Conservation (phyloP, 257 asterid species). For the Datura wrightii region DNA sequence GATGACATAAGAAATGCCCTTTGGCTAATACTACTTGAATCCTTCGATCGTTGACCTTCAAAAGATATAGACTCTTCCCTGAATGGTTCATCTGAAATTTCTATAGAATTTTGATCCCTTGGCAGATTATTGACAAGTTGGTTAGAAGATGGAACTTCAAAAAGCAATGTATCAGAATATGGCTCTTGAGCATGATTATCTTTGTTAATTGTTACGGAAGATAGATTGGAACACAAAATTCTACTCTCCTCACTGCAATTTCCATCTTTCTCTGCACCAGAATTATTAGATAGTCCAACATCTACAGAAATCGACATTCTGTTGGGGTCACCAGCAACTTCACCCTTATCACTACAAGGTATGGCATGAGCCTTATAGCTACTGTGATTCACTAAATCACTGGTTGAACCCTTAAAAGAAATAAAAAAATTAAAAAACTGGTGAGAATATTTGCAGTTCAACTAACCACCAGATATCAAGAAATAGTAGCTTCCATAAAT, state of each 20-base stretch:
- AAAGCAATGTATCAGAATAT: conserved; percentile 38
- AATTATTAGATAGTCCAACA: conserved; percentile 71
- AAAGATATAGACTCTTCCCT: conserved; percentile 50
- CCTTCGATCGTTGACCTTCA: conserved; percentile 51
- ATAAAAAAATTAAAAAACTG: not conserved
- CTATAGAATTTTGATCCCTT: conserved; percentile 41
- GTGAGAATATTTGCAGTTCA: conserved; percentile 19
- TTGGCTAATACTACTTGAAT: conserved; percentile 45
- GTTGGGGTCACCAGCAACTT: conserved; percentile 53
- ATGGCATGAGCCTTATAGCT: conserved; percentile 38
- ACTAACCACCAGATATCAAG: conserved; percentile 21
- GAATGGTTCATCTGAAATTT: conserved; percentile 48
- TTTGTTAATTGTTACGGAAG: conserved; percentile 41
- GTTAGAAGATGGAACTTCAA: conserved; percentile 47
- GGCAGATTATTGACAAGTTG: conserved; percentile 41
- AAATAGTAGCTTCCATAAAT: conserved; percentile 10
- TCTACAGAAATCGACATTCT: conserved; percentile 77
- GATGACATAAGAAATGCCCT: conserved; percentile 49
- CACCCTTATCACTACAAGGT: conserved; percentile 55
- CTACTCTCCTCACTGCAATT: conserved; percentile 46
- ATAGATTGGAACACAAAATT: conserved; percentile 44
- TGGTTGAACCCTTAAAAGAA: conserved; percentile 36
- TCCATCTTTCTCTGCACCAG: conserved; percentile 62
- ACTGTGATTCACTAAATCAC: conserved; percentile 46
- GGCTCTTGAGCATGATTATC: conserved; percentile 41